Percentiles rank a stretch among this genome's conserved stretches.
phyloP scores from a whole-genome alignment of 805 yeast species.

The Suhomyces sp. region DNA sequence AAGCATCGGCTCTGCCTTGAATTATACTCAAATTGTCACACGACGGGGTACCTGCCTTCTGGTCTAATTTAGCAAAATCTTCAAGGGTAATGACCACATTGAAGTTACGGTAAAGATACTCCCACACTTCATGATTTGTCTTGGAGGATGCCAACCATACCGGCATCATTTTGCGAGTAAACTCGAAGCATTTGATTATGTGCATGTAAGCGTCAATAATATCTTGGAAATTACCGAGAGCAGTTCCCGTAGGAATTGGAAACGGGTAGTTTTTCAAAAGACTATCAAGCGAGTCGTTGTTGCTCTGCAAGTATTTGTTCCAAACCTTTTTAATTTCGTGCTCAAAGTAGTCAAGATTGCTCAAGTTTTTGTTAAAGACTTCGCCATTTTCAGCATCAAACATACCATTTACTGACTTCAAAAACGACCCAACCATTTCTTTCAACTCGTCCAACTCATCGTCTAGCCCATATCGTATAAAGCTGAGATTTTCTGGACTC shows the following conservation, averaged over 20 bases:
- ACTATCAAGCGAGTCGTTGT: not conserved
- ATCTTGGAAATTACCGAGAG: conserved; percentile 1
- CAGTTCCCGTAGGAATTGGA: not conserved
- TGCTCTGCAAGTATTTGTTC: conserved; percentile 3
- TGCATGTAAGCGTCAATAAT: conserved; percentile 3
- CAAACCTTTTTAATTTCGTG: conserved; percentile 7
- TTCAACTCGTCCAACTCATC: conserved; percentile 3
- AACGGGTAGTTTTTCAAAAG: conserved; percentile 7
- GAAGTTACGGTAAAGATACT: conserved; percentile 6
- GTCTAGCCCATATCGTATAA: conserved; percentile 5
- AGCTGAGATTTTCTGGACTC: not conserved
- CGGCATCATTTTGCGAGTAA: conserved; percentile 5
- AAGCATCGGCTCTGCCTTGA: conserved; percentile 2
- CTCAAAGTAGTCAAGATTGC: conserved; percentile 8
- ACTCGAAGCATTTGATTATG: conserved; percentile 1
- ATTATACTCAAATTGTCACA: conserved; percentile 7
- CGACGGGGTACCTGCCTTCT: not conserved
- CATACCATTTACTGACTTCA: conserved; percentile 26
- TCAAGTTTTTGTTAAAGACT: not conserved
- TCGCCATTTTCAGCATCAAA: conserved; percentile 21
- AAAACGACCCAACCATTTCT: not conserved
- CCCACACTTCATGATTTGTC: conserved; percentile 5
- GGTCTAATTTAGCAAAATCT: conserved; percentile 7
- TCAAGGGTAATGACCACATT: conserved; percentile 8
- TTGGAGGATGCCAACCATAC: conserved; percentile 3